Conservation (phyloP, 805 yeast genomes). For the Pichia gijzeniarum region DNA sequence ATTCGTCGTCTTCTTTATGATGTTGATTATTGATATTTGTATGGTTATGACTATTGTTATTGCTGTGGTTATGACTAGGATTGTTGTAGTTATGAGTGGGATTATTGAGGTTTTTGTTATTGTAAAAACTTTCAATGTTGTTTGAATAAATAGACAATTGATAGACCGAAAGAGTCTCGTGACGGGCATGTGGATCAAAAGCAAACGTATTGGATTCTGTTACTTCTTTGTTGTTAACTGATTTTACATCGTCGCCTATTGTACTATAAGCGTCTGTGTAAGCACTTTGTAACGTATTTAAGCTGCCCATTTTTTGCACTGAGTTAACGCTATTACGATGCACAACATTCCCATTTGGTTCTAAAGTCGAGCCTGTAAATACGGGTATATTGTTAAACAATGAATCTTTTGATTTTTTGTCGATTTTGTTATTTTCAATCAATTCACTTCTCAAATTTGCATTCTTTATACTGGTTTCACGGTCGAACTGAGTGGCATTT, state of each 20-base stretch:
- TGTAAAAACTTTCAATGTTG: constrained; percentile 4
- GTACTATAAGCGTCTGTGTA: constrained; percentile 11
- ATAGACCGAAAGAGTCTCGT: constrained; percentile 20
- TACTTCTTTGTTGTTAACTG: too few relatives aligned
- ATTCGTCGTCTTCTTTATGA: constrained; percentile 19
- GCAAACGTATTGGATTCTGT: not conserved
- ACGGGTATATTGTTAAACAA: constrained; percentile 3
- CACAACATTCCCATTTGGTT: not conserved
- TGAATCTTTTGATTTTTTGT: constrained; percentile 11
- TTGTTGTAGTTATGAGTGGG: constrained; percentile 1
- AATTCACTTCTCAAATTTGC: constrained; percentile 18
- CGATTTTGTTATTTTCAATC: constrained; percentile 13
- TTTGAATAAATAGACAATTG: constrained; percentile 23
- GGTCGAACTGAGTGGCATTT: not conserved
- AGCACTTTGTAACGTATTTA: constrained; percentile 6
- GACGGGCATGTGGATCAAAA: constrained; percentile 1
- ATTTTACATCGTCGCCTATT: constrained; percentile 3
- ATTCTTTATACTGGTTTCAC: constrained; percentile 13
- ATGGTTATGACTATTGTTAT: too few relatives aligned
- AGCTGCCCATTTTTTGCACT: constrained; percentile 4
- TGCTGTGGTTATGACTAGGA: not conserved
- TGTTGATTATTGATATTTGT: not conserved
- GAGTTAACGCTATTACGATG: not conserved
- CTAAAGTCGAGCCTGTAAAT: not conserved
- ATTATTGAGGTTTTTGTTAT: constrained; percentile 4